Base-by-base conservation (phyloP, 2,329 filamentous ascomycete species). In the Aspergillus felis region DNA sequence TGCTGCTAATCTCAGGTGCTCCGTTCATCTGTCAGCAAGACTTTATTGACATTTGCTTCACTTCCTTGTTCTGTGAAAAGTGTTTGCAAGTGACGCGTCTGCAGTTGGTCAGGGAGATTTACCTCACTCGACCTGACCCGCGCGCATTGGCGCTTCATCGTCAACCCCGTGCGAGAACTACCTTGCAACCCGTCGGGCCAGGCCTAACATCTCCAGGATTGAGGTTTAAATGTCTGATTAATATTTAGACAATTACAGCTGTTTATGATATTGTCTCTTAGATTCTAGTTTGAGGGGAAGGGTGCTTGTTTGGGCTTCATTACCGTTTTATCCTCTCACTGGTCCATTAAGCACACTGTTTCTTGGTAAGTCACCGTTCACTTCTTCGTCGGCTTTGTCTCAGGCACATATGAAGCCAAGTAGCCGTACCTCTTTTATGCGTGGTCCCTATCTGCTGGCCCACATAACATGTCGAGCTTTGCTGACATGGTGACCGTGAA, bases 401-500 rank as follows among this genome's bases (percentile, higher is more conserved):
- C 22, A 24, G 3, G 24, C 44, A 17, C 6, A 17, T 5, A 14
- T 38, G 17, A 38, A 35, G 17, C 3, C 44, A 24, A 14, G 7
- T 24, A 14, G 7, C 12, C 14, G 24, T 20, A 27, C 14, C 22
- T 24, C 1, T 27, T 47, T 27, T 25, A 22, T 22, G 5, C 14
- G 44, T 3, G 22, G 22, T 14, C 24, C 10, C 22, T 47, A 46
- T 22, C 22, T 24, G 10, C 22, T 17, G n/a, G 12, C n/a, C 17
- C 50, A 44, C 44, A 42, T 52, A 20, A 22, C 17, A 53, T 51
- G 51, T 50, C 60, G 54, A 58, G 32, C n/a, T 47, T 54, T 50
- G 48, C 57, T 63, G 50, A 63, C 55, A 56, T 51, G 29, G 48
- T 35, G 22, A 25, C 10, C 22, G 22, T 47, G 44, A 17, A 17